Conservation (phyloP, 306 rosid species). For the Psophocarpus tetragonolobus region DNA sequence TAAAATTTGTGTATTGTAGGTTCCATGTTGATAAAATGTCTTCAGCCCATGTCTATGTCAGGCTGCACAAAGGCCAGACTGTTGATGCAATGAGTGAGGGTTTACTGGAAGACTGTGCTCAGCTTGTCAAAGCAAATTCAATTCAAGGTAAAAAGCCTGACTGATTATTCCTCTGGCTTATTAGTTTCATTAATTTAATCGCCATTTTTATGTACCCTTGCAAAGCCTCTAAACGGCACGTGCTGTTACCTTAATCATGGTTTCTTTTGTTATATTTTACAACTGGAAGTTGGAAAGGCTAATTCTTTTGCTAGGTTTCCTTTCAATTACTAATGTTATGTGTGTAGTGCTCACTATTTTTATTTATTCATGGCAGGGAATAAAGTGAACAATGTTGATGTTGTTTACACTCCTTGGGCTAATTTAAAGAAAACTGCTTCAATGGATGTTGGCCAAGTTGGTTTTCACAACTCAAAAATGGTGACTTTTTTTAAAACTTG, state of each 20-base stretch:
- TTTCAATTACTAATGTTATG: neutral
- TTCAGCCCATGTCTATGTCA: slow-evolving; percentile 93
- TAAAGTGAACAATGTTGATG: slow-evolving; percentile 90
- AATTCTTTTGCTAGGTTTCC: neutral
- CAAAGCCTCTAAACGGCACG: neutral
- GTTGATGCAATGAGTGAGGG: slow-evolving; percentile 86
- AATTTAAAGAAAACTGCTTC: slow-evolving; percentile 97
- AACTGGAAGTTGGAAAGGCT: neutral
- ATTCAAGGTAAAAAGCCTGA: slow-evolving; percentile 69
- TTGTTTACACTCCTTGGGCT: slow-evolving; percentile 97
- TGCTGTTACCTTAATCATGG: neutral
- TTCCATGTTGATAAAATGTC: slow-evolving; percentile 99
- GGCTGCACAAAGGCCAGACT: slow-evolving; percentile 90
- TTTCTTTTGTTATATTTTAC: neutral
- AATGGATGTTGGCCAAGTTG: slow-evolving; percentile 99
- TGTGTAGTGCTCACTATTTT: neutral
- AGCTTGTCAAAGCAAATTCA: slow-evolving; percentile 98
- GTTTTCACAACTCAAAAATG: slow-evolving; percentile 80
- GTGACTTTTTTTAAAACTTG: slow-evolving; percentile 39
- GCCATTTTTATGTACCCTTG: neutral
- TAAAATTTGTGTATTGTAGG: slow-evolving; percentile 49
- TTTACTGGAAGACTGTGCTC: slow-evolving; percentile 90
- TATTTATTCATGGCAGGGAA: slow-evolving; percentile 61
- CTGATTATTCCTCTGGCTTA: slow-evolving; percentile 15
- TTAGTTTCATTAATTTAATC: neutral